phyloP scores from a whole-genome alignment of 1,139 yeast genomes.

The Protomyces macrosporus region DNA sequence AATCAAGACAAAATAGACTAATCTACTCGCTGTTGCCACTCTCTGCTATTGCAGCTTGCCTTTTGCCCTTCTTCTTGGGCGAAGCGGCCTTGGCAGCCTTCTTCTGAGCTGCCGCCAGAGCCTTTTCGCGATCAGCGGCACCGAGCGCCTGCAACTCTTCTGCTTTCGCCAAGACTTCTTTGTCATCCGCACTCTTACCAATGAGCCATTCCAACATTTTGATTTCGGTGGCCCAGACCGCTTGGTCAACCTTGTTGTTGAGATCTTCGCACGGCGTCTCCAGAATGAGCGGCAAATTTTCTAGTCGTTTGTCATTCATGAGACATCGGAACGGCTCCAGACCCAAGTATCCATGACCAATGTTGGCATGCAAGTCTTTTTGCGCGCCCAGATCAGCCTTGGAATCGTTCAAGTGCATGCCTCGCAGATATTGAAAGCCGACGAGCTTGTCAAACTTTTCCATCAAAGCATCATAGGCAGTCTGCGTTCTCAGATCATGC shows the following conservation, averaged over 20 bases:
- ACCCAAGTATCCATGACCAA: slow-evolving; percentile 87
- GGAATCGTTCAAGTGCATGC: slow-evolving; percentile 87
- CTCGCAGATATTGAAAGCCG: slow-evolving; percentile 69
- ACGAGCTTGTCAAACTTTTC: slow-evolving; percentile 60
- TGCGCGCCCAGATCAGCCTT: slow-evolving; percentile 89
- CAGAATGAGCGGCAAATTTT: slow-evolving; percentile 69
- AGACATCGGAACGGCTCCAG: slow-evolving; percentile 73
- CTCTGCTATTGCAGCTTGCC: neutral
- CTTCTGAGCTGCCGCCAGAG: slow-evolving; percentile 16
- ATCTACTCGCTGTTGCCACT: neutral
- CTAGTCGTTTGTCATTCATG: slow-evolving; percentile 61
- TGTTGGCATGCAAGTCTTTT: slow-evolving; percentile 81
- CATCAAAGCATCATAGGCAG: slow-evolving; percentile 63
- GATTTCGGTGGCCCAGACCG: slow-evolving; percentile 73
- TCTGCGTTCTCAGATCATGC: slow-evolving; percentile 66
- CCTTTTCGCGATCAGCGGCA: slow-evolving; percentile 21
- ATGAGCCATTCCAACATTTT: slow-evolving; percentile 65
- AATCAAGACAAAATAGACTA: slow-evolving; percentile 9
- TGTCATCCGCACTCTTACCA: slow-evolving; percentile 51
- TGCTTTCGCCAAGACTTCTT: slow-evolving; percentile 50
- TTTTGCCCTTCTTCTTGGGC: slow-evolving; percentile 2
- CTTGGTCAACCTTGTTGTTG: slow-evolving; percentile 47
- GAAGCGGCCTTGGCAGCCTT: slow-evolving; percentile 20
- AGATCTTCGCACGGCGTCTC: slow-evolving; percentile 70
- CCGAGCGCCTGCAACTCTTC: slow-evolving; percentile 41